These are phyloP conservation scores for Globisporangium echinulatum DNA, from an alignment of 352 stramenopile species.

Conservation along the genomic window DNA sequence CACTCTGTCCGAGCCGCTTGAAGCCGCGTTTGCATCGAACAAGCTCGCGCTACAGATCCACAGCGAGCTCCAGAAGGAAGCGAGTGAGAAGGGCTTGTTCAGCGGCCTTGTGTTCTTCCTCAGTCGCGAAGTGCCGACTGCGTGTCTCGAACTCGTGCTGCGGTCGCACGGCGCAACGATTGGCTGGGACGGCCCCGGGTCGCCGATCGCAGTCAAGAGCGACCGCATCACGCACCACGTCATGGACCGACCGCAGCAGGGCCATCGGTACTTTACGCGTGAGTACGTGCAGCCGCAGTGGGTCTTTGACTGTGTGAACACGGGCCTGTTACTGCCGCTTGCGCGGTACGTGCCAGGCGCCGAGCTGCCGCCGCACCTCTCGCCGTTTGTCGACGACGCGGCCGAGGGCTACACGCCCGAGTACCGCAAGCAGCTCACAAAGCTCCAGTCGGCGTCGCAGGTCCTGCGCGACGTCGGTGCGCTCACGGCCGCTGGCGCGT, in stretches of 20 bases:
- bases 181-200: slow-evolving; percentile 93
- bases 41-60: slow-evolving; percentile 77
- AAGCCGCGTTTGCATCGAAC: slow-evolving; percentile 80
- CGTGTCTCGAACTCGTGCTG: slow-evolving; percentile 95
- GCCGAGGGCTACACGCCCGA: slow-evolving; percentile 96
- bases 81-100: slow-evolving; percentile 75
- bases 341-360: slow-evolving; percentile 91
- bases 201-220: slow-evolving; percentile 88
- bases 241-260: slow-evolving; percentile 91
- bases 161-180: slow-evolving; percentile 91
- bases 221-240: slow-evolving; percentile 96
- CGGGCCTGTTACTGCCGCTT: slow-evolving; percentile 91
- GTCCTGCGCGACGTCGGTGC: slow-evolving; percentile 57
- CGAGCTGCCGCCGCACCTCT: slow-evolving; percentile 86
- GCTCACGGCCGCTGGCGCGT: slow-evolving; percentile 28
- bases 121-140: slow-evolving; percentile 92
- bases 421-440: slow-evolving; percentile 90
- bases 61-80: slow-evolving; percentile 75
- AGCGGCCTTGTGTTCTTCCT: slow-evolving; percentile 86
- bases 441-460: slow-evolving; percentile 78
- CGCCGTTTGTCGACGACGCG: slow-evolving; percentile 97
- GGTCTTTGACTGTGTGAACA: slow-evolving; percentile 98
- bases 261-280: slow-evolving; percentile 83
- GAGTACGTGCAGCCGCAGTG: slow-evolving; percentile 99
- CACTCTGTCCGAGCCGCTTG: slow-evolving; percentile 88